Base-by-base conservation (phyloP, 1,284 basidiomycete species). In the Ustilago hordei region DNA sequence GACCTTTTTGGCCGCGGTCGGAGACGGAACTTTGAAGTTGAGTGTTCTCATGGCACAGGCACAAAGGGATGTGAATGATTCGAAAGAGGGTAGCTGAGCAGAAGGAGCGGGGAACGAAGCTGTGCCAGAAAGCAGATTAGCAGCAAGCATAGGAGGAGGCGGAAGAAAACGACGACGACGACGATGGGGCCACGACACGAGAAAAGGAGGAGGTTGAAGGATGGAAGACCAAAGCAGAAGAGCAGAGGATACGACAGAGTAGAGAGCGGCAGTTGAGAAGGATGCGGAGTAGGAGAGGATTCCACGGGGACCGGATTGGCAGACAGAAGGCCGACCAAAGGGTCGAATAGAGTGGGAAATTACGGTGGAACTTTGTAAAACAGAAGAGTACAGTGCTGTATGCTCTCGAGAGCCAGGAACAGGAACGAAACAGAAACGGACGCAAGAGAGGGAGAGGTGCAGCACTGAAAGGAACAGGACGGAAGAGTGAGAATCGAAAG, bases 21-120 rank as follows among this genome's bases (percentile, higher is more conserved):
- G 70, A 73, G 70, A 73, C 54, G 58, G 48, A 73, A 73, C 57
- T 64, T 68, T 67, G 48, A 50, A 50, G 48, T 31, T 50, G 64
- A 68, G 54, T 38, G 48, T 53, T 38, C 23, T 53, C 65, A 58
- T 56, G 60, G 60, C 54, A 53, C 34, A 45, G 39, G 50, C 52
- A 50, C 50, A 55, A 32, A 35, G 31, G 55, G 55, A 52, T n/a
- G 47, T 12, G 23, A 52, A 45, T 8, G 35, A 39, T 19, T 15
- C 34, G 7, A 19, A 19, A 48, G 48, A 52, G 50, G 34, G 28
- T 19, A 55, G n/a, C 7, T 45, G 6, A 19, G 43, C 43, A 19
- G 31, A n/a, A 48, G 45, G 41, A 61, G 68, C 68, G 69, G 69
- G 59, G 60, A 59, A 60, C 61, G 55, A 68, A 68, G 50, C 32